These are phyloP conservation scores for Oryza nivara DNA, from an alignment of 176 grass and related monocot species.

Conservation along the genomic window DNA sequence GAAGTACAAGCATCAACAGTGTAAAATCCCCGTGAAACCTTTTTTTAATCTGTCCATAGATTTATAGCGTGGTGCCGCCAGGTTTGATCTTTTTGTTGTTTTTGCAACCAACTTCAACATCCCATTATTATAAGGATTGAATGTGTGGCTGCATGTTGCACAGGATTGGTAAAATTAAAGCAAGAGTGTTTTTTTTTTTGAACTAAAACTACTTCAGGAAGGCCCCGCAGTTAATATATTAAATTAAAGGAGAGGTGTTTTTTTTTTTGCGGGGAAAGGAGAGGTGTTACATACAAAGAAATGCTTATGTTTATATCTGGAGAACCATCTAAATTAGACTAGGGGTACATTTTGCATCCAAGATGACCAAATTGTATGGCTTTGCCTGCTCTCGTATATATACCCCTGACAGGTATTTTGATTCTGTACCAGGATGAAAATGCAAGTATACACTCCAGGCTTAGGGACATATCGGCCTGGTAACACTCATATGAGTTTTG, in stretches of 20 bases:
- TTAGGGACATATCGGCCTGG: constrained; percentile 53
- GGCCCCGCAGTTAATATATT: no score
- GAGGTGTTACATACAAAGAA: no score
- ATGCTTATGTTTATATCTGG: neutral
- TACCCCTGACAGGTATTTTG: constrained; percentile 33
- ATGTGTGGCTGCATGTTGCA: neutral
- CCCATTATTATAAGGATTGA: neutral
- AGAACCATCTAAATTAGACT: neutral
- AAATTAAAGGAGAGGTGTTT: no score
- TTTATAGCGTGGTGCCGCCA: neutral
- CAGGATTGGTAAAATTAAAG: constrained; percentile 2
- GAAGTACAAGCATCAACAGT: constrained; percentile 13
- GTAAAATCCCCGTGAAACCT: constrained; percentile 25
- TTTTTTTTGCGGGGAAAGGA: no score
- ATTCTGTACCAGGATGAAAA: constrained; percentile 29
- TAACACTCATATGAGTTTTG: constrained; percentile 30
- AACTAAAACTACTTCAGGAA: no score
- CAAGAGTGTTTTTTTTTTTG: neutral
- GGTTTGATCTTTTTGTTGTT: neutral
- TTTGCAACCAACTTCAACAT: neutral
- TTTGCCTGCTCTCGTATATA: neutral
- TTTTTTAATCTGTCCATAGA: neutral
- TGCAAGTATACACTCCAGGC: constrained; percentile 34
- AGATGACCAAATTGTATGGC: neutral
- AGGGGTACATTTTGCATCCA: neutral